These are phyloP conservation scores for Penstemon newberryi DNA, from an alignment of 257 asterid species.

Conservation along the genomic window DNA sequence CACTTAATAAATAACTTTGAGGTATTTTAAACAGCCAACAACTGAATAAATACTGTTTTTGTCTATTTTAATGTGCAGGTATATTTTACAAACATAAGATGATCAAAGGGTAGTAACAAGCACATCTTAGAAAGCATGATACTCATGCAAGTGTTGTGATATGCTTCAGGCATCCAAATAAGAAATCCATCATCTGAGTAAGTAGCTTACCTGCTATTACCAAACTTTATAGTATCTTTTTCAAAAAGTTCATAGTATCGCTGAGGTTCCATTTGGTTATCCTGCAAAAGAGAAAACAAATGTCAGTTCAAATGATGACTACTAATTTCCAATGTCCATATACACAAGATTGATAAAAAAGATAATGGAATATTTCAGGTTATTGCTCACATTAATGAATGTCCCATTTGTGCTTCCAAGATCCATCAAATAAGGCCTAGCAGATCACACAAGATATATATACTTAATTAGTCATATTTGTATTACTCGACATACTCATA, in stretches of 20 bases:
- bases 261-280: constrained; percentile 55
- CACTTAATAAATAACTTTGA: too few species aligned
- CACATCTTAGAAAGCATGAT: background rate
- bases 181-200: background rate
- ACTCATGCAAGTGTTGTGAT: background rate
- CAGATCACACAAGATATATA: constrained; percentile 17
- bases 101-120: too few species aligned
- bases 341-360: background rate
- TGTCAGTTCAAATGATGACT: constrained; percentile 6
- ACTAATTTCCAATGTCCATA: constrained; percentile 12
- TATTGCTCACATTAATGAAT: constrained; percentile 69
- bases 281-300: constrained; percentile 48
- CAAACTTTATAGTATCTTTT: constrained; percentile 87
- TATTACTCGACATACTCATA: constrained; percentile 14
- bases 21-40: too few species aligned
- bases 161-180: constrained; percentile 24
- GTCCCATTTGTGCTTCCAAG: constrained; percentile 98
- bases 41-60: too few species aligned
- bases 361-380: too few species aligned
- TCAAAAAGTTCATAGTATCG: constrained; percentile 85
- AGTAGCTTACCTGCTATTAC: constrained; percentile 84
- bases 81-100: too few species aligned
- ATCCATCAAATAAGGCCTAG: constrained; percentile 96
- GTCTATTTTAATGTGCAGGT: too few species aligned
- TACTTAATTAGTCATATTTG: constrained; percentile 18